These are phyloP conservation scores for Leucosporidium scottii DNA, from an alignment of 768 basidiomycete species.

Conservation along the genomic window DNA sequence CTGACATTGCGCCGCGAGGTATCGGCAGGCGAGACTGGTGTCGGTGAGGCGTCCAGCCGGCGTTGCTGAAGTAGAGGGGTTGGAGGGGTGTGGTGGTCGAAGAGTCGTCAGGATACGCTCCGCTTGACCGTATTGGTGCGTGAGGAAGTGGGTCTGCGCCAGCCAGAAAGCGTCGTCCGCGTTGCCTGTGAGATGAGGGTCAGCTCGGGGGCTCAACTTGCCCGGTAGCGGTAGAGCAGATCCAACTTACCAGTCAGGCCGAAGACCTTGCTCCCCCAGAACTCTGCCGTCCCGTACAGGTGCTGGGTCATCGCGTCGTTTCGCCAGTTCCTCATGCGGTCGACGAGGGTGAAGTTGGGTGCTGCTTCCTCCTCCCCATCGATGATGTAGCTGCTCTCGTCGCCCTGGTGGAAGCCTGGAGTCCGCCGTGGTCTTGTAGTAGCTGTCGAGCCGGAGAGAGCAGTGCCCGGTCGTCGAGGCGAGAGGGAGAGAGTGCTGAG, in stretches of 20 bases:
- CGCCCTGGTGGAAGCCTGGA: background rate
- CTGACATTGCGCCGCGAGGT: slow-evolving; percentile 92
- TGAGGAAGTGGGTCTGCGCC: slow-evolving; percentile 94
- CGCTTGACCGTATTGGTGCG: slow-evolving; percentile 87
- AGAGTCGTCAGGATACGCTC: slow-evolving; percentile 84
- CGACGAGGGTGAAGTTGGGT: slow-evolving; percentile 68
- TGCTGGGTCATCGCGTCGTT: slow-evolving; percentile 99
- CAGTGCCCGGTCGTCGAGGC: slow-evolving; percentile 17
- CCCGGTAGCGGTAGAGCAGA: background rate
- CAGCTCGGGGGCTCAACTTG: background rate
- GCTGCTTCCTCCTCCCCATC: slow-evolving; percentile 27
- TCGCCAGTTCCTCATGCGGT: slow-evolving; percentile 92
- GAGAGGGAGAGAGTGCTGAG: slow-evolving; percentile 31
- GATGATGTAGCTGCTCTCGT: slow-evolving; percentile 7
- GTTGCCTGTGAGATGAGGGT: slow-evolving; percentile 54
- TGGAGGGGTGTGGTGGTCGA: slow-evolving; percentile 52
- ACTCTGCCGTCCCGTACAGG: slow-evolving; percentile 90
- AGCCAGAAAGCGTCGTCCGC: slow-evolving; percentile 99
- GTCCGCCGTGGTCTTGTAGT: slow-evolving; percentile 1
- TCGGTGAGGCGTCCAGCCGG: slow-evolving; percentile 31
- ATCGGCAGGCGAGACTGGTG: slow-evolving; percentile 81
- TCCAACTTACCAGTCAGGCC: slow-evolving; percentile 73
- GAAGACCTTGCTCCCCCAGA: slow-evolving; percentile 97
- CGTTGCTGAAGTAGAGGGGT: slow-evolving; percentile 6
- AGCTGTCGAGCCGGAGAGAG: slow-evolving; percentile 12